A percentile compares a stretch with the other conserved stretches of the same genome.
Conservation (phyloP, 192 early-diverging fungal species). For the Gorgonomyces haynaldii region DNA sequence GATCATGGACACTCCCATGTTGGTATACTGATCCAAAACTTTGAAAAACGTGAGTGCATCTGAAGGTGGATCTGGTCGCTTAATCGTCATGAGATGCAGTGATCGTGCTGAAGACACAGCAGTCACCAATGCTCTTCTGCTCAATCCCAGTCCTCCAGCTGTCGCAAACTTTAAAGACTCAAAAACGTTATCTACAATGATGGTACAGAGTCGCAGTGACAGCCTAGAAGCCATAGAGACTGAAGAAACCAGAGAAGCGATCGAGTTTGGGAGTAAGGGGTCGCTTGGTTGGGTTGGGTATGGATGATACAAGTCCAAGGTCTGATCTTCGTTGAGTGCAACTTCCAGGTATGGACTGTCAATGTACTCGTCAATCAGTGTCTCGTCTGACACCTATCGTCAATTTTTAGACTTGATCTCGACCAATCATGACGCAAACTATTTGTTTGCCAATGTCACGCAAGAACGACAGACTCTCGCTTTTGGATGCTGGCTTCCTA, state of each 20-base stretch:
- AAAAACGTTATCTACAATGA: constrained; percentile 48
- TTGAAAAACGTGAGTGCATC: constrained; percentile 26
- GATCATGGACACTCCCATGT: constrained; percentile 47
- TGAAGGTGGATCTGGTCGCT: background rate
- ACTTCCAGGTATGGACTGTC: no score
- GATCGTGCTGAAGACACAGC: constrained; percentile 51
- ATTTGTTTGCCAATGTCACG: no score
- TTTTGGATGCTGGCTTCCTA: no score
- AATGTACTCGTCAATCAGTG: no score
- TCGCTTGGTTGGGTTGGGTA: no score
- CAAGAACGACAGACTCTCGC: no score
- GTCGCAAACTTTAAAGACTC: constrained; percentile 52
- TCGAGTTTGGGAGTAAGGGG: constrained; percentile 40
- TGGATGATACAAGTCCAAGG: no score
- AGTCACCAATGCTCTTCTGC: constrained; percentile 39
- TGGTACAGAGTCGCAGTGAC: constrained; percentile 44
- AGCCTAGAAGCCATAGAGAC: constrained; percentile 48
- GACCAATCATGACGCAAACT: no score
- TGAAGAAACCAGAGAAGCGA: constrained; percentile 47
- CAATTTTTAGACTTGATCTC: no score
- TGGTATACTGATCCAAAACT: constrained; percentile 52
- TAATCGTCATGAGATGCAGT: constrained; percentile 30
- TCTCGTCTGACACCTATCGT: no score
- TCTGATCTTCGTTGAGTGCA: no score
- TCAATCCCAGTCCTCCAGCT: constrained; percentile 39